Evolutionary conservation across 169 alveolate species (phyloP).

Genomic region (Plasmodium sp.): DNA sequence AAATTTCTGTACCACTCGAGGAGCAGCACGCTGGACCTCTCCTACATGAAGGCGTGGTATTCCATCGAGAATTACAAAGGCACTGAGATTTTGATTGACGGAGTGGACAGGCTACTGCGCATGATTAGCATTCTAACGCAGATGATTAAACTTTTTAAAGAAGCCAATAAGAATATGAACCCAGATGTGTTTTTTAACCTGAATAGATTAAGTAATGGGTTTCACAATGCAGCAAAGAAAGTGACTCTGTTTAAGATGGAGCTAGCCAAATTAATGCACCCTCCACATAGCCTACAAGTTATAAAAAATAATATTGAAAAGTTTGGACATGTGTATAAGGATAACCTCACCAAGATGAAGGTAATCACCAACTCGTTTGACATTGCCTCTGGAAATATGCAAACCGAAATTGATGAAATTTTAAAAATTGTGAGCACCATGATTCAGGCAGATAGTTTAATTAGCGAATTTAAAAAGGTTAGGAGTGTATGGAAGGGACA

Average conservation of each 20-base stretch:
- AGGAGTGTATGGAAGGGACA: conserved; percentile 13
- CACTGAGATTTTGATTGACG: neutral
- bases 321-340: conserved; percentile 21
- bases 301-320: conserved; percentile 15
- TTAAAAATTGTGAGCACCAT: neutral
- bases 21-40: neutral
- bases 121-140: neutral
- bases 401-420: conserved; percentile 13
- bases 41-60: conserved; percentile 7
- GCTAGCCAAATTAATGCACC: conserved; percentile 13
- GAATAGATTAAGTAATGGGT: neutral
- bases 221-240: neutral
- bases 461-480: conserved; percentile 10
- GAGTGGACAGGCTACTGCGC: neutral
- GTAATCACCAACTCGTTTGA: neutral
- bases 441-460: neutral
- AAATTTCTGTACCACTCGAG: neutral
- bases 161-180: conserved; percentile 3
- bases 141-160: neutral
- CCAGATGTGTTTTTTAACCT: neutral
- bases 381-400: conserved; percentile 8
- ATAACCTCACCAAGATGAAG: neutral
- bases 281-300: neutral
- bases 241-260: neutral
- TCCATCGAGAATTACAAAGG: conserved; percentile 12